These are phyloP conservation scores for Oehlia diaphana DNA, from an alignment of 192 early-diverging fungal species.

Conservation along the genomic window DNA sequence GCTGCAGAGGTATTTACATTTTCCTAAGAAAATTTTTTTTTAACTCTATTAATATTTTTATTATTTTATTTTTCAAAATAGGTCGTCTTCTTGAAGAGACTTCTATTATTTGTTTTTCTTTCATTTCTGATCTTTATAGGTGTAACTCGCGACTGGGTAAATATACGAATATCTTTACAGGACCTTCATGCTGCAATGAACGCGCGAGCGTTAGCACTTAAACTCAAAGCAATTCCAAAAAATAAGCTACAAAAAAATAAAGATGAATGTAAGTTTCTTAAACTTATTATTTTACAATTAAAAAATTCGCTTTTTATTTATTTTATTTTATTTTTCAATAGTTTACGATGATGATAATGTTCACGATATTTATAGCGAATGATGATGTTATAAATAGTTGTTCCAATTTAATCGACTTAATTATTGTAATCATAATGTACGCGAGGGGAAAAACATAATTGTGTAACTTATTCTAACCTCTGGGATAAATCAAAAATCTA, in stretches of 20 bases:
- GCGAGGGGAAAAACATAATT: no score
- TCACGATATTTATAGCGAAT: neutral
- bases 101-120: neutral
- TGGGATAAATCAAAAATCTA: no score
- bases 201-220: neutral
- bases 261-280: neutral
- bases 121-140: neutral
- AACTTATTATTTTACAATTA: neutral
- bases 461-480: no score
- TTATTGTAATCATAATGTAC: no score
- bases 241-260: neutral
- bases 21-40: neutral
- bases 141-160: neutral
- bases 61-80: neutral
- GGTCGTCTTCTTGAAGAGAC: neutral
- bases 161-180: neutral
- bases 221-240: neutral
- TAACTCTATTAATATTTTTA: neutral
- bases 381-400: neutral
- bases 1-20: neutral
- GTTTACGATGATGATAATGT: neutral
- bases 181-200: constrained; percentile 3
- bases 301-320: neutral
- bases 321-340: neutral
- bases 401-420: no score